Evolutionary conservation across 2,329 filamentous ascomycete species (phyloP), one percentile per base, ranked within the genome.

Genomic region (Tolypocladium inflatum): DNA sequence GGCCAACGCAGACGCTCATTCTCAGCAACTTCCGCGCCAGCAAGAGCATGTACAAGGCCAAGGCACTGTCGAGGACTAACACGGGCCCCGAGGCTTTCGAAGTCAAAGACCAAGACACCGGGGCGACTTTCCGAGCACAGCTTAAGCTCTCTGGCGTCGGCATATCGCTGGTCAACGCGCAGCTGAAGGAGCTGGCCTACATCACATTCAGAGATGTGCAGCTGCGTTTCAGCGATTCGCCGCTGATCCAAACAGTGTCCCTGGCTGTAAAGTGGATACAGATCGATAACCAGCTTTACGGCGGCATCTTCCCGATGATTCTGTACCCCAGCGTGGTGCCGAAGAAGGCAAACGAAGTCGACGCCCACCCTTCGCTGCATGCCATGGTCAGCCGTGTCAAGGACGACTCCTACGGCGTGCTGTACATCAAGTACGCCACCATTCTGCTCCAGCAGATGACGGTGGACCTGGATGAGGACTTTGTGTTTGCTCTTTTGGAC

Each of bases 381-480:
- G 86, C 87, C 17, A 93, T 92, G 80, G 80, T 97, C 57, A 97
- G 93, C 13, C 84, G 91, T 37, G 93, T 99, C 71, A 99, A 99
- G 76, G 94, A 99, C 67, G 93, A 99, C 68, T 96, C 92, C 1
- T 99, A 97, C 68, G 94, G 94, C 66, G 94, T 99, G 26, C 78
- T 97, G 11, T 99, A 99, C 74, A 92, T 99, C 80, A 99, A 99
- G 73, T 99, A 99, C 72, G 93, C 94, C 26, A 96, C 93, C 0
- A 74, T 99, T 52, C 78, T 99, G 38, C 78, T 99, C 52, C 94
- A 99, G 72, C 92, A 99, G 72, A 97, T 99, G 92, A 99, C 94
- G 0, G 80, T 99, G 2, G 94, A 99, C 66, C 86, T 99, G 54
- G 94, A 99, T 63, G 94, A 99, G 67, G 94, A 99, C 70, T 99